phyloP scores from a whole-genome alignment of 2,329 filamentous ascomycete genomes.

The Pseudogymnoascus destructans region DNA sequence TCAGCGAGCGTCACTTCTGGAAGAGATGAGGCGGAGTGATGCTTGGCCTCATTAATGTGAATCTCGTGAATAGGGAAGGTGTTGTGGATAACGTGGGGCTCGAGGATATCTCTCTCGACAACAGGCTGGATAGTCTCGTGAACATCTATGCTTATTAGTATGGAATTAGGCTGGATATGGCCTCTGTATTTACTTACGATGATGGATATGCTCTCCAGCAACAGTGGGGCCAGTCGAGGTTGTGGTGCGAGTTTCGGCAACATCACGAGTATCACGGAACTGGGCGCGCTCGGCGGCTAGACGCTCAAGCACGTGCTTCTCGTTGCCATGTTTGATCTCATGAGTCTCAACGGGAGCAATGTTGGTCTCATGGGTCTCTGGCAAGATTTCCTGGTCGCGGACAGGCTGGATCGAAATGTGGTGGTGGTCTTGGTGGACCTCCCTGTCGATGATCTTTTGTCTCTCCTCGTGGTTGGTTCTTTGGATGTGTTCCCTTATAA shows the following conservation, averaged over 20 bases:
- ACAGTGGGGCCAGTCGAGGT: conserved; percentile 35
- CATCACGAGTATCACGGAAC: conserved; percentile 38
- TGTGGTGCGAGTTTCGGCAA: conserved; percentile 37
- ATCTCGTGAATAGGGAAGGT: conserved; percentile 60
- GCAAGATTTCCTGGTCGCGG: conserved; percentile 36
- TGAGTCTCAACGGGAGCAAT: conserved; percentile 45
- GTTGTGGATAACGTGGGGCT: conserved; percentile 56
- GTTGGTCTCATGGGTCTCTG: conserved; percentile 51
- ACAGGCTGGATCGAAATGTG: conserved; percentile 58
- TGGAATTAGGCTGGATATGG: conserved; percentile 15
- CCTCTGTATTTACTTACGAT: conserved; percentile 27
- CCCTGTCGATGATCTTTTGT: conserved; percentile 50
- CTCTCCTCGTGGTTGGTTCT: conserved; percentile 49
- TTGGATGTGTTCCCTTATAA: conserved; percentile 46
- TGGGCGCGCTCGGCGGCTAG: conserved; percentile 40
- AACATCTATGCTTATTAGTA: conserved; percentile 33
- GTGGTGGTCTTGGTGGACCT: conserved; percentile 60
- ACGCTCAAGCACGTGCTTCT: conserved; percentile 32
- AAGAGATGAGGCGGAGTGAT: conserved; percentile 51
- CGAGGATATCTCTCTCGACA: conserved; percentile 54
- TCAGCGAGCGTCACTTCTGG: conserved; percentile 52
- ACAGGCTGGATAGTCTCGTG: conserved; percentile 60
- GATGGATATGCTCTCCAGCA: conserved; percentile 50
- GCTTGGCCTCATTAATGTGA: conserved; percentile 52
- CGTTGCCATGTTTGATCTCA: conserved; percentile 46